Evolutionary conservation across 2,329 filamentous ascomycete genomes (phyloP), one percentile per base, ranked within the genome.

Genomic region (Clarireedia homoeocarpa): DNA sequence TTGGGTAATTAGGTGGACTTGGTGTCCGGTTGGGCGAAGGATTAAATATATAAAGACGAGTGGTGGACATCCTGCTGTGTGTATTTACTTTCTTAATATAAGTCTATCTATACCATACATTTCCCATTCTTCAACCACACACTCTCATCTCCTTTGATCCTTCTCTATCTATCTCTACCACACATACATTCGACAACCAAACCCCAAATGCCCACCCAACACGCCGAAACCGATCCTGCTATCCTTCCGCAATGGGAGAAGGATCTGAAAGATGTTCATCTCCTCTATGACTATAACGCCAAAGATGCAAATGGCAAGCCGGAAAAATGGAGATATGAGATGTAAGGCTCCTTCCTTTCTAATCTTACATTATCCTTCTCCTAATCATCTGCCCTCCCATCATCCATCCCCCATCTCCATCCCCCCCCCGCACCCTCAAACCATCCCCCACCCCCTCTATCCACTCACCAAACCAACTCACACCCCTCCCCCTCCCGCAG

Each of bases 311-410:
- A 74, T 1, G 77, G 78, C 9, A 76, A 76, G 5, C 74, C 77
- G 0, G 77, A 81, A 51, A 82, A 80, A 65, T 83, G 80, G 81
- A 74, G 77, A 1, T 83, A 83, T 61, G 80, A 83, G 58, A 75
- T 83, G 64, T 83, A 51, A 51, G 7, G 27, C 27, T 3, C 7
- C 10, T 9, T 27, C 26, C 26, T 7, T 27, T 7, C 26, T 7
- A 7, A 7, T 27, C 26, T 27, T 7, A 4, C 26, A 7, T 27
- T 7, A 1, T 27, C 26, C 26, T 7, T 27, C 26, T 27, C 26
- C 27, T 20, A 20, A 20, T 20, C 27, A 7, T 9, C 27, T 10
- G 5, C 27, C 4, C 6, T 30, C 6, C 27, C 27, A 20, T 20
- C 27, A 3, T 9, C 10, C 6, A n/a, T 7, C 24, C 1, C 20